These are phyloP conservation scores for Ochetophila trinervis DNA, from an alignment of 306 rosid species.

Conservation along the genomic window DNA sequence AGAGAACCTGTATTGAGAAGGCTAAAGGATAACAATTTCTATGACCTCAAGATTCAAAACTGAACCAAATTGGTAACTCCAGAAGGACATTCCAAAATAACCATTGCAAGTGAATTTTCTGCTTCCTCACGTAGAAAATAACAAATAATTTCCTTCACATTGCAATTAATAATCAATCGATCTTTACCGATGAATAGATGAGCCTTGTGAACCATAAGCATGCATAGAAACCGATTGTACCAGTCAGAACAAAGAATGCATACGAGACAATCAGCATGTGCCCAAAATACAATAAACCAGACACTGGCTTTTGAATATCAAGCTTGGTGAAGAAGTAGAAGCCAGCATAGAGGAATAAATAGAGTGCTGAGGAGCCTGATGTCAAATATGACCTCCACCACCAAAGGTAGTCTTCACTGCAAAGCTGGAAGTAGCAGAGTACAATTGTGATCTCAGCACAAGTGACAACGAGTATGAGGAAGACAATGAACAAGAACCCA, in stretches of 20 bases:
- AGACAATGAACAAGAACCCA: conserved; percentile 82
- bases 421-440: conserved; percentile 98
- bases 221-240: conserved; percentile 86
- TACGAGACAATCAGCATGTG: conserved; percentile 83
- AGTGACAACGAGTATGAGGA: conserved; percentile 76
- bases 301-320: conserved; percentile 80
- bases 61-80: conserved; percentile 29
- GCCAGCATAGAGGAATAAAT: conserved; percentile 78
- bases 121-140: conserved; percentile 18
- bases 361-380: conserved; percentile 88
- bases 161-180: conserved; percentile 42
- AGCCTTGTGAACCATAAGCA: conserved; percentile 86
- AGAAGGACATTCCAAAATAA: conserved; percentile 11
- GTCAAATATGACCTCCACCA: conserved; percentile 97
- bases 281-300: conserved; percentile 81
- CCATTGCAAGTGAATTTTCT: conserved; percentile 19
- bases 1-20: conserved; percentile 37
- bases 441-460: conserved; percentile 93
- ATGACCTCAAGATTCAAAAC: conserved; percentile 31
- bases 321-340: conserved; percentile 94
- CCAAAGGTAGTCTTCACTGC: conserved; percentile 91
- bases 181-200: conserved; percentile 86
- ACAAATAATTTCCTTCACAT: conserved; percentile 16
- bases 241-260: conserved; percentile 79
- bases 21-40: conserved; percentile 34